These are phyloP conservation scores for Aureoboletus auriporus DNA, from an alignment of 768 basidiomycete species.

Conservation along the genomic window DNA sequence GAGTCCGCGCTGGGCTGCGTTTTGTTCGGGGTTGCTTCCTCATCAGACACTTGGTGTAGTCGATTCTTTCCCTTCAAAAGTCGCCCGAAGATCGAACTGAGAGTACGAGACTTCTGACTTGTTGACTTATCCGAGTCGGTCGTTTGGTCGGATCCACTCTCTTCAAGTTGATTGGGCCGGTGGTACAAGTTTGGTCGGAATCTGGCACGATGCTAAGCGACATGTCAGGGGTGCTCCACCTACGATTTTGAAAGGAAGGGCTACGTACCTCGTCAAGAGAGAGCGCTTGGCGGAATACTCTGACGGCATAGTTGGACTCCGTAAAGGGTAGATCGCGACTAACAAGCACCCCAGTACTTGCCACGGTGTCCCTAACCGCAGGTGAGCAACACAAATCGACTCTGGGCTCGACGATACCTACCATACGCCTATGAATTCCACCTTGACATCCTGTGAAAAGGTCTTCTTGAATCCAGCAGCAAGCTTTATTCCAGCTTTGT, in stretches of 20 bases:
- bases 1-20: not conserved
- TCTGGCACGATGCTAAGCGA: constrained; percentile 54
- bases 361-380: constrained; percentile 66
- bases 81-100: not conserved
- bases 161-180: constrained; percentile 26
- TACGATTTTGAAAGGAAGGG: not conserved
- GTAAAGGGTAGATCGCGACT: constrained; percentile 64
- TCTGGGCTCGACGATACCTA: constrained; percentile 25
- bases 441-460: constrained; percentile 59
- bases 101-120: not conserved
- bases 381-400: constrained; percentile 1
- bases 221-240: constrained; percentile 6
- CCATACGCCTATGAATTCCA: constrained; percentile 85
- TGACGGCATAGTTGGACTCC: constrained; percentile 56
- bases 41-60: not conserved
- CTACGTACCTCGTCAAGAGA: constrained; percentile 65
- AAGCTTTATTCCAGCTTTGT: constrained; percentile 40
- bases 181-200: constrained; percentile 66
- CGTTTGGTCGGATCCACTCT: constrained; percentile 25
- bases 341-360: constrained; percentile 67
- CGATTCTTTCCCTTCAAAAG: not conserved
- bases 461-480: constrained; percentile 69
- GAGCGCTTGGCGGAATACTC: constrained; percentile 72
- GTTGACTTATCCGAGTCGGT: not conserved
- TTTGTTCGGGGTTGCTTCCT: not conserved